Evolutionary conservation across 495 filamentous ascomycete genomes (phyloP), one percentile per base, ranked within the genome.

Genomic region (Neurospora sp.): DNA sequence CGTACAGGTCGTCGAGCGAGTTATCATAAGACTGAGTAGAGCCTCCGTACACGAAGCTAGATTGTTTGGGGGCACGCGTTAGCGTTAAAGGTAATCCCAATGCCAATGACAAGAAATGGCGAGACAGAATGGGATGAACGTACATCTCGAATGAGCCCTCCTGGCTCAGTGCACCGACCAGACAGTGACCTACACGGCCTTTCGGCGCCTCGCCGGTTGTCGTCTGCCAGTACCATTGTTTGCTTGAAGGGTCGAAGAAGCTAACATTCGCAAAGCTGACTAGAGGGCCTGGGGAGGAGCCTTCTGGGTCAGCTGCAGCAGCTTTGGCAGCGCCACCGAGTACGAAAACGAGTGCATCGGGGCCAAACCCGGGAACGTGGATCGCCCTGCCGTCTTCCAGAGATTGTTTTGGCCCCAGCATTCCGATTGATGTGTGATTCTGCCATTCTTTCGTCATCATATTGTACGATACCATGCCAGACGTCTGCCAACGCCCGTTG

Each of bases 1-100:
- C 77, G 65, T 82, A 80, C 7, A 83, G 76, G 37, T 83, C 81
- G 1, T 75, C 45, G 40, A 80, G 76, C 0, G 71, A 38, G 14
- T 40, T 72, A 5, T 72, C 71, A 22, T 70, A 68, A 2, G 73
- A 68, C 10, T 68, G 22, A 22, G 79, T 78, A 18, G 68, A 41
- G 20, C 82, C 81, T 39, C 82, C 82, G 22, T 77, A 81, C 6
- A 84, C 69, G 61, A 82, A 81, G 74, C 83, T 84, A 44, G 22
- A 44, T 31, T 44, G 42, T 3, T 44, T 0, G 42, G 42, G 7
- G 0, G 31, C 4, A 44, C 18, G 16, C 14, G 45, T 76, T 44
- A 74, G 71, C 18, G 41, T 18, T 3, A 3, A 3, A 6, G 4
- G 9, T 44, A 18, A 7, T 5, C 4, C 0, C 16, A 18, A 18